Evolutionary conservation across 2,329 filamentous ascomycete species (phyloP).

Genomic region (Neodidymelliopsis sp.): DNA sequence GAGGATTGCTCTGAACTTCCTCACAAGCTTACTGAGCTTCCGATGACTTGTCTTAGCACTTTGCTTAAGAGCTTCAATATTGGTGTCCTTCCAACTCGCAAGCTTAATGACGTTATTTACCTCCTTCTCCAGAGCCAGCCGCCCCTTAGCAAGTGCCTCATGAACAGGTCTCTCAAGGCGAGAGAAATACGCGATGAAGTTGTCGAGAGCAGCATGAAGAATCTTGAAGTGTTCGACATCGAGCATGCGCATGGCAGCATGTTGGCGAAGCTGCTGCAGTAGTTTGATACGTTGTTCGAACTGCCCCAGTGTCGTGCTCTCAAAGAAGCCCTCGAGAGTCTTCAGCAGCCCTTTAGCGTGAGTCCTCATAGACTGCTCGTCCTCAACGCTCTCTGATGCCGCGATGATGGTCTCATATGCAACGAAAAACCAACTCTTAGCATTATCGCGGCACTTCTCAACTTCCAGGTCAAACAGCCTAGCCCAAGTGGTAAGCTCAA

Average conservation of each 20-base stretch:
- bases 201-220: conserved; percentile 71
- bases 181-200: conserved; percentile 78
- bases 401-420: conserved; percentile 90
- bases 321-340: conserved; percentile 81
- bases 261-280: conserved; percentile 66
- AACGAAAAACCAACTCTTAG: conserved; percentile 94
- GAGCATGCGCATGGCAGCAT: conserved; percentile 67
- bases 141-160: conserved; percentile 71
- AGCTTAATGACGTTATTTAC: conserved; percentile 93
- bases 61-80: conserved; percentile 86
- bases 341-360: conserved; percentile 76
- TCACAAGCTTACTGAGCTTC: conserved; percentile 88
- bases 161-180: conserved; percentile 73
- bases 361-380: conserved; percentile 64
- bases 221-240: conserved; percentile 60
- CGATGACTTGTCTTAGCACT: conserved; percentile 90
- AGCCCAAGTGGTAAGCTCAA: conserved; percentile 93
- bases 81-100: conserved; percentile 98
- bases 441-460: conserved; percentile 76
- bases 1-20: conserved; percentile 85
- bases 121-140: conserved; percentile 81
- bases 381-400: conserved; percentile 70
- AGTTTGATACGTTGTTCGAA: conserved; percentile 76
- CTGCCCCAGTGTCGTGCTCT: conserved; percentile 80
- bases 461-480: conserved; percentile 86